Percentiles rank a stretch among this genome's conserved stretches.
Evolutionary conservation across 2,329 filamentous ascomycete genomes (phyloP).

Genomic region (Tolypocladium ophioglossoides): DNA sequence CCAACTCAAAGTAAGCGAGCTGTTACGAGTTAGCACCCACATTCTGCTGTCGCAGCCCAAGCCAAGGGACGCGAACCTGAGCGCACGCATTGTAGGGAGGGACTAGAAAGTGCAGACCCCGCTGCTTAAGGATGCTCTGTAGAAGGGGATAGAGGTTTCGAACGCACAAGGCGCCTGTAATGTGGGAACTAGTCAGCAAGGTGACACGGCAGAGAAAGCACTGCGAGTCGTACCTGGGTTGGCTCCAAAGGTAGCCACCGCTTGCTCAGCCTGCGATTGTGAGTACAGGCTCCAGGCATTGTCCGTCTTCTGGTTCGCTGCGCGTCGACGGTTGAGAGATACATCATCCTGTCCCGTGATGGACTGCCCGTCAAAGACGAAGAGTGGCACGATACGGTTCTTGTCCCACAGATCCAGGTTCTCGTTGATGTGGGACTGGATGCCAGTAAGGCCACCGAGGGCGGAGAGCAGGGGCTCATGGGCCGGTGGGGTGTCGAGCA

Average conservation of each 20-base stretch:
- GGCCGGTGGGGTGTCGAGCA: constrained; percentile 58
- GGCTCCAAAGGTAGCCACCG: constrained; percentile 73
- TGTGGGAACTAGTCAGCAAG: background rate
- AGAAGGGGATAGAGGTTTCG: constrained; percentile 68
- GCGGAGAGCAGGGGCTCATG: constrained; percentile 86
- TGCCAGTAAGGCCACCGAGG: constrained; percentile 75
- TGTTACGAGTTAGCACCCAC: background rate
- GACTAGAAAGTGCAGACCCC: constrained; percentile 65
- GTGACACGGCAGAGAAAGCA: background rate
- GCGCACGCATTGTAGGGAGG: constrained; percentile 82
- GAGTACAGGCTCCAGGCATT: constrained; percentile 84
- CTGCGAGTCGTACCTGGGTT: constrained; percentile 49
- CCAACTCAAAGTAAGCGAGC: constrained; percentile 69
- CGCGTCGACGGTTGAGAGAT: constrained; percentile 50
- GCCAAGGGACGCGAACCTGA: constrained; percentile 48
- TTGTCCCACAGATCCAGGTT: constrained; percentile 65
- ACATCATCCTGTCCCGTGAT: constrained; percentile 66
- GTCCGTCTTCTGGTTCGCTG: constrained; percentile 60
- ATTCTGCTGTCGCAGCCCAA: background rate
- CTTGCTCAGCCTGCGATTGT: constrained; percentile 64
- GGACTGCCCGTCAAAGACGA: constrained; percentile 85
- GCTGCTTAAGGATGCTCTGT: constrained; percentile 60
- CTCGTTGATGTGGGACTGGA: constrained; percentile 63
- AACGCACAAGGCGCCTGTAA: constrained; percentile 57
- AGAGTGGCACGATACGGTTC: constrained; percentile 65